Base-by-base conservation (phyloP, 1,139 yeast genomes). In the Debaryomyces coudertii region DNA sequence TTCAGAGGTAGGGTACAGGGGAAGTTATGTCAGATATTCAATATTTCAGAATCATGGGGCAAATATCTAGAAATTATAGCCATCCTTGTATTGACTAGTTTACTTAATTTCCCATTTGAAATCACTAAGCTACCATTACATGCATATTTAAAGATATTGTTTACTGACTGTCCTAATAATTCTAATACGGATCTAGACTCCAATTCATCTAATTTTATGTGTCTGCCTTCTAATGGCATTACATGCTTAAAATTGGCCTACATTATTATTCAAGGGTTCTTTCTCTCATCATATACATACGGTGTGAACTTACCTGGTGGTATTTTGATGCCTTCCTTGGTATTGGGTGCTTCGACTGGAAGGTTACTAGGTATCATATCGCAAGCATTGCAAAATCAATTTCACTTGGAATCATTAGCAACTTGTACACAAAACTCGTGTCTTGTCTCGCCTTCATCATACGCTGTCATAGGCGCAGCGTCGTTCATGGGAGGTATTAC, bases 271-370 rank as follows among this genome's bases (percentile, higher is more conserved):
- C 76, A 77, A 47, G 90, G 89, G 1, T 73, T 83, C 47, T 48
- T 83, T 0, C 65, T 85, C 12, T 71, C 88, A 0, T 75, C 87
- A 0, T 82, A 83, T 53, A 73, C 90, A 1, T 85, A 80, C 62
- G 88, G 92, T 1, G 70, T 82, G 0, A 72, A 76, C 29, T 68
- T 87, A 6, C 95, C 95, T 0, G 90, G 93, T 2, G 95, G 95
- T 0, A 72, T 87, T 2, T 65, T 87, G 47, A 80, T 84, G 80
- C 95, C 95, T 0, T 79, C 89, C 0, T 69, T 87, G 56, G 81
- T 82, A 0, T 69, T 85, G 14, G 95, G 95, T 2, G 95, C 88
- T 0, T 66, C 84, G 1, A 66, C 79, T 7, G 95, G 95, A 0
- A 65, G 96, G 43, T 65, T 85, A 5, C 55, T 85, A 5, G 96